Evolutionary conservation across 2,329 filamentous ascomycete genomes (phyloP).

Genomic region (Penicillium sp.): DNA sequence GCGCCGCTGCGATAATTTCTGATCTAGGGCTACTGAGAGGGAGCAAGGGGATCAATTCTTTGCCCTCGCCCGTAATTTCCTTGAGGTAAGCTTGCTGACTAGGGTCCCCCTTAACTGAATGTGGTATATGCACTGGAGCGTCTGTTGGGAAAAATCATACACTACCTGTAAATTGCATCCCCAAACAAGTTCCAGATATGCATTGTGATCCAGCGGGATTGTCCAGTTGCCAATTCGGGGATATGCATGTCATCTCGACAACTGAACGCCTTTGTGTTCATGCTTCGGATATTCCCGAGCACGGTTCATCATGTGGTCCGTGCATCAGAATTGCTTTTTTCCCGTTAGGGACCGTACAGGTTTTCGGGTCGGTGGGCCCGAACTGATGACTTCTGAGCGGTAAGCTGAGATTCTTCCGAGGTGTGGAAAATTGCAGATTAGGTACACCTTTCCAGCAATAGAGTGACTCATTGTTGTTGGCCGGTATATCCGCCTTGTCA

Average conservation of each 20-base stretch:
- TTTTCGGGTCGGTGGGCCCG: no score
- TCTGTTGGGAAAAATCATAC: neutral
- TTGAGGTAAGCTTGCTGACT: neutral
- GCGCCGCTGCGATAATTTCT: neutral
- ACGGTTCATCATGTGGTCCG: neutral
- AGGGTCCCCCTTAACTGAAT: neutral
- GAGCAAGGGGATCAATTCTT: neutral
- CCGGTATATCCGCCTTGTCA: neutral
- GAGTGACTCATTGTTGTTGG: neutral
- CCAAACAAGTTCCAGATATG: neutral
- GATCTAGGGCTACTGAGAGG: neutral
- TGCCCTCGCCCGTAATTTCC: neutral
- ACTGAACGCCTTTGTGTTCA: neutral
- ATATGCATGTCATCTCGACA: neutral
- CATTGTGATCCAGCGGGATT: neutral
- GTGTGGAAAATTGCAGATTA: neutral
- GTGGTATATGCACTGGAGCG: neutral
- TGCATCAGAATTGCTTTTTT: neutral
- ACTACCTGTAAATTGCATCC: neutral
- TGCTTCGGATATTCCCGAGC: neutral
- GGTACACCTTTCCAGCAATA: neutral
- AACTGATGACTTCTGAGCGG: neutral
- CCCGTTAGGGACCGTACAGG: no score
- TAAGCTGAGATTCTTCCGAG: neutral
- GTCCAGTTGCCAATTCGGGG: neutral